Evolutionary conservation across 1,284 basidiomycete species (phyloP).

Genomic region (Fomitiporia mediterranea): DNA sequence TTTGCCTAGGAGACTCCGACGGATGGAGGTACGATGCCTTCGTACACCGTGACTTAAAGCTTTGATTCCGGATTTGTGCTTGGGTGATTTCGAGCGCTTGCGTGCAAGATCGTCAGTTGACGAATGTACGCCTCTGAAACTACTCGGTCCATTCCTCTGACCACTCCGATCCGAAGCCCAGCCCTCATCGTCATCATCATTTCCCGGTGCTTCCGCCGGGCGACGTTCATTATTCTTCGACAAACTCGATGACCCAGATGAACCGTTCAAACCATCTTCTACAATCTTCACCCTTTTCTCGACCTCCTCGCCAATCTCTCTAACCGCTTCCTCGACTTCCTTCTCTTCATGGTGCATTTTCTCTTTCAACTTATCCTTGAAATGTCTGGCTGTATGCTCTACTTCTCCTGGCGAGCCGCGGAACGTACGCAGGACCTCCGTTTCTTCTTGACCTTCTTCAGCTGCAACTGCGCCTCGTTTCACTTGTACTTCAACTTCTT

Average conservation of each 20-base stretch:
- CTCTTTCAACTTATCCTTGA: conserved; percentile 7
- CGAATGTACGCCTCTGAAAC: not conserved
- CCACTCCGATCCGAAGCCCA: conserved; percentile 43
- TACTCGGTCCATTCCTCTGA: conserved; percentile 21
- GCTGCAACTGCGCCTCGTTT: conserved; percentile 21
- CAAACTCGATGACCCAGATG: not conserved
- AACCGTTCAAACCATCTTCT: not conserved
- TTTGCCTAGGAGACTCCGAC: conserved; percentile 12
- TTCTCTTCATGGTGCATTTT: conserved; percentile 4
- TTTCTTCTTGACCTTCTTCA: conserved; percentile 3
- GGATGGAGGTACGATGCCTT: conserved; percentile 19
- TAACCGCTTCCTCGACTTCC: conserved; percentile 7
- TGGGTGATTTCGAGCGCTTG: conserved; percentile 15
- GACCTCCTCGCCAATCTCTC: conserved; percentile 4
- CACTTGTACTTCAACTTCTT: conserved; percentile 47
- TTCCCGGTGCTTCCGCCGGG: conserved; percentile 20
- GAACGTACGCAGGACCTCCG: conserved; percentile 8
- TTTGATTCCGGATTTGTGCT: conserved; percentile 8
- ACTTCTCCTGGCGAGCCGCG: conserved; percentile 7
- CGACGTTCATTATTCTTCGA: conserved; percentile 22
- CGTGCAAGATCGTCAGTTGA: conserved; percentile 1
- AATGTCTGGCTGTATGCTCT: not conserved
- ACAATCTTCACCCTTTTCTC: not conserved
- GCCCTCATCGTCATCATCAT: conserved; percentile 39
- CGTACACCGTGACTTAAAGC: not conserved